These are phyloP conservation scores for Leccinellum albellum DNA, from an alignment of 768 basidiomycete genomes.

Conservation along the genomic window DNA sequence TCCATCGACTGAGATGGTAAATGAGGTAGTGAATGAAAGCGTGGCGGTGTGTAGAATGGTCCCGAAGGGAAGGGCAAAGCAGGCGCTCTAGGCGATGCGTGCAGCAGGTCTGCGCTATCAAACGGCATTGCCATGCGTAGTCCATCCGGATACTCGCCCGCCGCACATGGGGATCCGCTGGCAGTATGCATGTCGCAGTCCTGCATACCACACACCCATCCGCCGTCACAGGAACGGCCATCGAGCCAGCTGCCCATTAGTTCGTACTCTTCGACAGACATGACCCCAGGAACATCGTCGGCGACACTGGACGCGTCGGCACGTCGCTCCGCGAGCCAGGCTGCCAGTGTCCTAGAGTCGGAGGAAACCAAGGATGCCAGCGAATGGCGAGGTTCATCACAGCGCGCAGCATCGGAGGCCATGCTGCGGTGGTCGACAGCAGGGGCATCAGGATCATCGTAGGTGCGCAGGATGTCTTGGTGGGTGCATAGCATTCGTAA, in stretches of 20 bases:
- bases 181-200: conserved; percentile 31
- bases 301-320: conserved; percentile 26
- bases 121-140: conserved; percentile 27
- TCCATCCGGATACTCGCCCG: conserved; percentile 10
- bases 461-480: conserved; percentile 7
- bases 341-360: conserved; percentile 29
- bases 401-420: conserved; percentile 6
- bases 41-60: conserved; percentile 17
- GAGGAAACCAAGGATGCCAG: conserved; percentile 31
- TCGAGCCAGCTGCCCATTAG: conserved; percentile 46
- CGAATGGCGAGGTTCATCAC: conserved; percentile 20
- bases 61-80: conserved; percentile 8
- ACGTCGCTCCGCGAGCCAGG: conserved; percentile 41
- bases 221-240: conserved; percentile 16
- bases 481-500: conserved; percentile 8
- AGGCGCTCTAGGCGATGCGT: conserved; percentile 2
- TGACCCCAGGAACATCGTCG: conserved; percentile 26
- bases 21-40: conserved; percentile 25
- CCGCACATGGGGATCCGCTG: conserved; percentile 32
- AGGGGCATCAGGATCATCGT: conserved; percentile 4
- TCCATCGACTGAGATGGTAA: conserved; percentile 19
- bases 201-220: conserved; percentile 28
- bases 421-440: neutral
- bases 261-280: conserved; percentile 49
- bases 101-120: conserved; percentile 16